phyloP scores from a whole-genome alignment of 225 moss, liverwort and hornwort species.

The Anthoceros angustus region DNA sequence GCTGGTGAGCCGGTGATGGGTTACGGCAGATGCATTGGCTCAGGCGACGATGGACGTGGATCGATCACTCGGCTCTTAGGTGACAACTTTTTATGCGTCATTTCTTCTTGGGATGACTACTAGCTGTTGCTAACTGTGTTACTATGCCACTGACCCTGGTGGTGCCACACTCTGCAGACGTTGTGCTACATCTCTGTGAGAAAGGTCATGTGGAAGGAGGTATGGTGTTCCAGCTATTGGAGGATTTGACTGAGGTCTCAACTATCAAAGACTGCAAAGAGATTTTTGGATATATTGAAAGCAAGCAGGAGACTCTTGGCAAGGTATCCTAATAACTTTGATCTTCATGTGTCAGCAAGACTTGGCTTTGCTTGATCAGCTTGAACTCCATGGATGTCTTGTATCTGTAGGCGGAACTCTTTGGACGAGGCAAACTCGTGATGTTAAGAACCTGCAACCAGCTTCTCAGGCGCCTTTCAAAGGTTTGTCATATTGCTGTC shows the following conservation, averaged over 20 bases:
- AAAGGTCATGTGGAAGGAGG: slow-evolving; percentile 96
- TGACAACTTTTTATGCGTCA: background rate
- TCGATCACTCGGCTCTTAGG: slow-evolving; percentile 74
- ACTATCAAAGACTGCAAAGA: slow-evolving; percentile 97
- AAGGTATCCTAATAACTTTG: slow-evolving; percentile 20
- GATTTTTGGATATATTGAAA: slow-evolving; percentile 92
- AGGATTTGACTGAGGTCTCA: slow-evolving; percentile 92
- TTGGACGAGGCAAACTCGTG: slow-evolving; percentile 89
- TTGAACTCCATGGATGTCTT: background rate
- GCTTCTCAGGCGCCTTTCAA: slow-evolving; percentile 81
- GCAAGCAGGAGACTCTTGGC: slow-evolving; percentile 95
- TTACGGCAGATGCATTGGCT: slow-evolving; percentile 43
- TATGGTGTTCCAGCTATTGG: slow-evolving; percentile 93
- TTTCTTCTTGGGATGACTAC: slow-evolving; percentile 2
- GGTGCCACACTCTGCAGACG: slow-evolving; percentile 28
- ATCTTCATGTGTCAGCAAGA: too few species aligned
- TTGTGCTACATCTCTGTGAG: slow-evolving; percentile 84
- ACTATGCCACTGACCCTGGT: background rate
- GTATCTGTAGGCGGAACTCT: slow-evolving; percentile 49
- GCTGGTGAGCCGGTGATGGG: slow-evolving; percentile 70
- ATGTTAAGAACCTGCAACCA: slow-evolving; percentile 97
- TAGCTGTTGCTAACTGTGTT: background rate
- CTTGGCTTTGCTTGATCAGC: too few species aligned
- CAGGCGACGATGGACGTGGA: slow-evolving; percentile 73
- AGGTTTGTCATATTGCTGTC: slow-evolving; percentile 16